A percentile compares a stretch with the other conserved stretches of the same genome.
Conservation (phyloP, 306 rosid genomes). For the Vachellia collinsii region DNA sequence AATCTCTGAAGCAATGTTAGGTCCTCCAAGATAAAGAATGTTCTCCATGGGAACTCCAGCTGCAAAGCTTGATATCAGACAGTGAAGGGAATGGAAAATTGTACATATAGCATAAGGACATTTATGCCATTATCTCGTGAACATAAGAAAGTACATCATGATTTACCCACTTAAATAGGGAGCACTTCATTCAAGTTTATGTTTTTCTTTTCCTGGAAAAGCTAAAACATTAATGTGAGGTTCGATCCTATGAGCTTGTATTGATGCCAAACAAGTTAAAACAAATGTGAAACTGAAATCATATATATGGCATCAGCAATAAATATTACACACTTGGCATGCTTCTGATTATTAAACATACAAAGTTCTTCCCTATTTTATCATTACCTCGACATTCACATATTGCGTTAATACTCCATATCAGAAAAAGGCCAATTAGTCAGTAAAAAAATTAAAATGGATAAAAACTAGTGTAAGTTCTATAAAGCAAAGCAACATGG, state of each 20-base stretch:
- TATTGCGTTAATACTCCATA: not conserved
- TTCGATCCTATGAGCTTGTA: not conserved
- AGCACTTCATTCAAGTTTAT: not conserved
- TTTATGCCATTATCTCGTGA: not conserved
- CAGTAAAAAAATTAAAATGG: not conserved
- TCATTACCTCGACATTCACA: not conserved
- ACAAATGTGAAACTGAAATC: not conserved
- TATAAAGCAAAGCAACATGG: not conserved
- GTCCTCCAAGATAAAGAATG: conserved; percentile 96
- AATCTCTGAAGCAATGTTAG: conserved; percentile 93
- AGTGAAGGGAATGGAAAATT: not conserved
- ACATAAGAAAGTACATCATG: conserved; percentile 26
- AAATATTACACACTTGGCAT: not conserved
- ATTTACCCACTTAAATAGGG: not conserved
- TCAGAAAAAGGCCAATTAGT: not conserved
- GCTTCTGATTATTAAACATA: not conserved
- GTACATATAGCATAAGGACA: not conserved
- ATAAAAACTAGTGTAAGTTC: not conserved
- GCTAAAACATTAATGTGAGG: not conserved
- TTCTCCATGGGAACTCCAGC: conserved; percentile 87
- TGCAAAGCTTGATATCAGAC: conserved; percentile 45
- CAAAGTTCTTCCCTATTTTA: not conserved
- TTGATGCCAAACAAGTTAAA: not conserved
- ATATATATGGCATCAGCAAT: not conserved
- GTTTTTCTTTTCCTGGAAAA: not conserved